phyloP scores from a whole-genome alignment of 2,329 filamentous ascomycete genomes.

The Aureobasidium sp. region DNA sequence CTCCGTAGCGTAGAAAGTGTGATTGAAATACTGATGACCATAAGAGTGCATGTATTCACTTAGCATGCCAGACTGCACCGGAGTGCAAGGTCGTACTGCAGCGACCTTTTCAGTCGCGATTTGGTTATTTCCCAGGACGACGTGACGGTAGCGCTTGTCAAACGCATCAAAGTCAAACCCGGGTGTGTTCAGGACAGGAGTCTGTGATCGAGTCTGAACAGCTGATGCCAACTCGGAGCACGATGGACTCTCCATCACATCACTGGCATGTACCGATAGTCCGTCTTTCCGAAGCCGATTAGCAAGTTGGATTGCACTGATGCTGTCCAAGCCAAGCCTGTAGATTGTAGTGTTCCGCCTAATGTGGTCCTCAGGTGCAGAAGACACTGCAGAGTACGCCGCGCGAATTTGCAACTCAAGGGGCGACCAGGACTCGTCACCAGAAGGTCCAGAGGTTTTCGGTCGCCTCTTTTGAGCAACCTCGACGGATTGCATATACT shows the following conservation, averaged over 20 bases:
- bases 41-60: conserved; percentile 60
- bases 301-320: conserved; percentile 73
- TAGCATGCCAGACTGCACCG: conserved; percentile 71
- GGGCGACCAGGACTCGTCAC: conserved; percentile 37
- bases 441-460: not conserved
- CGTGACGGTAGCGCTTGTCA: conserved; percentile 33
- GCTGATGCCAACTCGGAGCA: conserved; percentile 26
- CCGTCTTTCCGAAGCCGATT: conserved; percentile 53
- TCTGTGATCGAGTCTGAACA: conserved; percentile 16
- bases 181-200: not conserved
- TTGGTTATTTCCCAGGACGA: conserved; percentile 25
- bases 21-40: conserved; percentile 68
- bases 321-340: conserved; percentile 82
- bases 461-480: not conserved
- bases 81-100: conserved; percentile 65
- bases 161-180: conserved; percentile 44
- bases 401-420: conserved; percentile 46
- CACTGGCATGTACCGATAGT: conserved; percentile 53
- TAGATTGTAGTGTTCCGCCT: conserved; percentile 63
- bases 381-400: conserved; percentile 51
- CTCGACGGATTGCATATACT: not conserved
- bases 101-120: conserved; percentile 38
- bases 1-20: conserved; percentile 48
- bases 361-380: conserved; percentile 43
- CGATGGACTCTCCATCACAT: conserved; percentile 55